Percentiles rank a stretch among this genome's conserved stretches.
phyloP scores from a whole-genome alignment of 805 yeast genomes.

The Limtongia smithiae region DNA sequence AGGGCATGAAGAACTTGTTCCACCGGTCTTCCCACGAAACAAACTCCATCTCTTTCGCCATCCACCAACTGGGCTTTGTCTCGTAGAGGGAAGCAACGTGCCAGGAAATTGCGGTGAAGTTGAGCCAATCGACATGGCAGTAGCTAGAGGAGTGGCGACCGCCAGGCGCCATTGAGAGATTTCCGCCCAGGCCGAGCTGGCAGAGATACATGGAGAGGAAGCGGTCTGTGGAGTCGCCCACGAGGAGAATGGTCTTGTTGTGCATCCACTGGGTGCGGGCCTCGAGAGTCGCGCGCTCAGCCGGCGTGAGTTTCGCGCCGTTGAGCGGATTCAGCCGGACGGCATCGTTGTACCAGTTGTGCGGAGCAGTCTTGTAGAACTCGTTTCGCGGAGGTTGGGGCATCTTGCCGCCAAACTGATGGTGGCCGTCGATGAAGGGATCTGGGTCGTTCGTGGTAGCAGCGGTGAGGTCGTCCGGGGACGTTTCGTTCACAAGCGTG shows the following conservation, averaged over 20 bases:
- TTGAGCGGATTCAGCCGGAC: background rate
- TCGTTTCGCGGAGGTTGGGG: background rate
- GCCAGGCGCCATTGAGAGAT: background rate
- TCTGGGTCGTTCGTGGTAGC: too few relatives aligned
- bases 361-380: background rate
- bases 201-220: background rate
- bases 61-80: constrained; percentile 16
- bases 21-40: constrained; percentile 10
- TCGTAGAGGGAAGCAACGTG: constrained; percentile 10
- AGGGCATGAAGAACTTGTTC: constrained; percentile 5
- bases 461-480: too few relatives aligned
- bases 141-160: constrained; percentile 8
- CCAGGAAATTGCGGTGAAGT: constrained; percentile 12
- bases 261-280: background rate
- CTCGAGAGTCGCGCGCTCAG: too few relatives aligned
- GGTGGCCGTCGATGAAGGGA: too few relatives aligned
- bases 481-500: too few relatives aligned
- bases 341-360: constrained; percentile 4
- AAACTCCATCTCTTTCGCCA: constrained; percentile 6
- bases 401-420: background rate
- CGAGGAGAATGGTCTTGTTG: background rate
- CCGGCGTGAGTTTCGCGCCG: too few relatives aligned
- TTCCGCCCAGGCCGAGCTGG: background rate
- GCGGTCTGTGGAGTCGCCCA: constrained; percentile 13
- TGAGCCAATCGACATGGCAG: constrained; percentile 7